Evolutionary conservation across 768 basidiomycete species (phyloP).

Genomic region (Trametes villosa): DNA sequence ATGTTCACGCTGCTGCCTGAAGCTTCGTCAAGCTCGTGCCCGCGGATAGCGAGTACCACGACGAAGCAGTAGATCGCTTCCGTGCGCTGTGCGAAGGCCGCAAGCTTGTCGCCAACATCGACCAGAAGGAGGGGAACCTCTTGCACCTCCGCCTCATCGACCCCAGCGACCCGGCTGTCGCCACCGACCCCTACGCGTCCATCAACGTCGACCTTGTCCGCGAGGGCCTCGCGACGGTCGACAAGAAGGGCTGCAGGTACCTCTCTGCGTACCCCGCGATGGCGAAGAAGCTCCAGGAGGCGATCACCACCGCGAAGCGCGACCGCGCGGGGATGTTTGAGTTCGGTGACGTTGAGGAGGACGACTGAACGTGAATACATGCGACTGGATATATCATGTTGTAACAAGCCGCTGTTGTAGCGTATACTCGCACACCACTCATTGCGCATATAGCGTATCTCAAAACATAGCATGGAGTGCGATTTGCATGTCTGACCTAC

Average conservation of each 20-base stretch:
- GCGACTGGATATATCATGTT: conserved; percentile 1
- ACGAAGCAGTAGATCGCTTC: conserved; percentile 88
- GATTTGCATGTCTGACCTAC: not conserved
- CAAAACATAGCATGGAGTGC: not conserved
- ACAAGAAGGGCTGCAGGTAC: conserved; percentile 79
- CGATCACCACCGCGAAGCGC: conserved; percentile 66
- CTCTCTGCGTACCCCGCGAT: conserved; percentile 70
- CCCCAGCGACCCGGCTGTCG: conserved; percentile 70
- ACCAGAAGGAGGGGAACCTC: conserved; percentile 76
- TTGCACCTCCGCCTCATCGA: conserved; percentile 94
- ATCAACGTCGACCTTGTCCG: conserved; percentile 89
- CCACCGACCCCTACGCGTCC: conserved; percentile 71
- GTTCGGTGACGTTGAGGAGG: conserved; percentile 90
- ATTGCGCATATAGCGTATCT: not conserved
- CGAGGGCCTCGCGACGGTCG: conserved; percentile 84
- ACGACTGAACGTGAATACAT: conserved; percentile 47
- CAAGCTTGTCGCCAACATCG: conserved; percentile 94
- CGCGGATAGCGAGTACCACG: conserved; percentile 83
- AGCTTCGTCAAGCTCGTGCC: conserved; percentile 89
- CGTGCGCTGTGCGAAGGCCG: conserved; percentile 86
- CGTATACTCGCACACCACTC: conserved; percentile 1
- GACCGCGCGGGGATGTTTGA: conserved; percentile 86
- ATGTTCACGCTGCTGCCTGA: not conserved
- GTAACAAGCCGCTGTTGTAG: conserved; percentile 4
- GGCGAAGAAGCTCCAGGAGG: conserved; percentile 63